Evolutionary conservation across 768 basidiomycete genomes (phyloP), one percentile per base, ranked within the genome.

Genomic region (Phanerochaete carnosa): DNA sequence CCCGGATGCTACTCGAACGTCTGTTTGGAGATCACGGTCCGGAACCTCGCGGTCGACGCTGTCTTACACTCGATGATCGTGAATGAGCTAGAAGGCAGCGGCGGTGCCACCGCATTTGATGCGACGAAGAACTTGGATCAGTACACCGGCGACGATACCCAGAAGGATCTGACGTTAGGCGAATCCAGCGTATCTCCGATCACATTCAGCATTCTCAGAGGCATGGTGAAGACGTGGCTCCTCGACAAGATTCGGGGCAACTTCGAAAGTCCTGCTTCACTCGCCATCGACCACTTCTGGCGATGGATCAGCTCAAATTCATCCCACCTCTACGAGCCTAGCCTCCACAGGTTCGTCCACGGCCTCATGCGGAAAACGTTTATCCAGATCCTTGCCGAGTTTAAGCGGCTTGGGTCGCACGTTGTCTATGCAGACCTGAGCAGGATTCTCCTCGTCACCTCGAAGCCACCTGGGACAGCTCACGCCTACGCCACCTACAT

Each of bases 311-410:
- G 88, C 71, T 94, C 94, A 1, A 86, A 83, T 46, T 80, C 87
- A 5, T 91, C 95, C 19, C 82, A 88, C 60, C 85, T 98, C 78
- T 95, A 94, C 70, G 97, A 99, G 69, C 88, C 94, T 1, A 89
- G 92, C 60, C 80, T 99, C 6, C 94, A 98, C 69, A 87, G 90
- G 0, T 99, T 99, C 73, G 78, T 98, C 9, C 90, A 95, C 66
- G 92, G 94, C 15, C 83, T 98, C 50, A 99, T 99, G 97, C 87
- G 92, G 61, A 98, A 99, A 78, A 95, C 92, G 0, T 98, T 98
- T 76, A 91, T 97, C 59, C 97, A 98, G 74, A 80, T 99, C 64
- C 81, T 98, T 23, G 95, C 96, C 15, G 97, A 99, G 73, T 95
- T 98, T 77, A 94, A 91, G 67, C 85, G 97, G 19, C 81, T 99